phyloP scores from a whole-genome alignment of 1,284 basidiomycete species.

The Pascua sp. region DNA sequence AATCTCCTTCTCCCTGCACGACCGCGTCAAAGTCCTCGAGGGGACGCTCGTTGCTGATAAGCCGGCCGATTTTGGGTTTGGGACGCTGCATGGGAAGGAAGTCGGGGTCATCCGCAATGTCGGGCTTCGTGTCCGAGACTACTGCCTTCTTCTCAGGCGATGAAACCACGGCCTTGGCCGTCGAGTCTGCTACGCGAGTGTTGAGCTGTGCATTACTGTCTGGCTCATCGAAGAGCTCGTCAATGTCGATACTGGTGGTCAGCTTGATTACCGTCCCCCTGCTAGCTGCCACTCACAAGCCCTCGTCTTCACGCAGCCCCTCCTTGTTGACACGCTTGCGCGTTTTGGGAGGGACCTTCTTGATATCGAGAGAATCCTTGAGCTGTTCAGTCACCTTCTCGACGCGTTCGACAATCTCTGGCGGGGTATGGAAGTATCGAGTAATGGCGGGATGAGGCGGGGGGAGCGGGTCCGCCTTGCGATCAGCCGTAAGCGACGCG shows the following conservation, averaged over 20 bases:
- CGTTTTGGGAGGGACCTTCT: constrained; percentile 45
- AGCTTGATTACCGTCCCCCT: background rate
- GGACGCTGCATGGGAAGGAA: constrained; percentile 29
- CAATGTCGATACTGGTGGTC: constrained; percentile 42
- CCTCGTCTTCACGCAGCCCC: constrained; percentile 37
- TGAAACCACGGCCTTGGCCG: background rate
- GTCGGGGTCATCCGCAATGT: constrained; percentile 49
- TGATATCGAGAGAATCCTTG: constrained; percentile 66
- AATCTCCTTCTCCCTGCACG: constrained; percentile 62
- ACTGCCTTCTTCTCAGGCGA: constrained; percentile 48
- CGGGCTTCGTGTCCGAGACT: constrained; percentile 52
- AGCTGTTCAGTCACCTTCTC: constrained; percentile 60
- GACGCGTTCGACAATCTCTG: constrained; percentile 61
- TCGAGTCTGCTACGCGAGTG: no score
- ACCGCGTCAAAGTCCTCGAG: constrained; percentile 71
- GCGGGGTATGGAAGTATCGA: constrained; percentile 78
- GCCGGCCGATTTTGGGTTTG: constrained; percentile 33
- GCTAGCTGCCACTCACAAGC: constrained; percentile 30
- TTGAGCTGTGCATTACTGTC: constrained; percentile 6
- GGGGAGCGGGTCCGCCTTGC: constrained; percentile 69
- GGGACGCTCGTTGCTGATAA: constrained; percentile 67
- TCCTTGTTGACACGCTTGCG: constrained; percentile 55
- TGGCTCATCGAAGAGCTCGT: constrained; percentile 38
- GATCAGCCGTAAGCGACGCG: constrained; percentile 69
- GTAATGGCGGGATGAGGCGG: constrained; percentile 78